Conservation (phyloP, 1,284 basidiomycete genomes). For the Sanghuangporus baumii region DNA sequence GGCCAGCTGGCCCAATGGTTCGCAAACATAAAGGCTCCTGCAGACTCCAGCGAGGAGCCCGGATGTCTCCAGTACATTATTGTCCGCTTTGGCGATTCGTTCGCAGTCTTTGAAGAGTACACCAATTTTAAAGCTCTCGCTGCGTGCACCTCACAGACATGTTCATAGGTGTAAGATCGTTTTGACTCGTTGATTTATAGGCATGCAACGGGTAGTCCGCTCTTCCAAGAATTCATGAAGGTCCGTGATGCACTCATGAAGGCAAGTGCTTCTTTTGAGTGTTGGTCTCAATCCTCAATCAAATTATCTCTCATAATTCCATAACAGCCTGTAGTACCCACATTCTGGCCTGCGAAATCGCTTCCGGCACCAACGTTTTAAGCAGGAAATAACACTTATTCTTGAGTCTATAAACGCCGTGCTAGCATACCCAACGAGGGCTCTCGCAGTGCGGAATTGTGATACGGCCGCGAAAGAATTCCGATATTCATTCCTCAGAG, state of each 20-base stretch:
- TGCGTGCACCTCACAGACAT: neutral
- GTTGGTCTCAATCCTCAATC: neutral
- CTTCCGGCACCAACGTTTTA: neutral
- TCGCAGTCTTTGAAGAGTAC: slow-evolving; percentile 8
- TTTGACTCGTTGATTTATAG: neutral
- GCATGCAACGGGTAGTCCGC: neutral
- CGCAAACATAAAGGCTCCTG: slow-evolving; percentile 8
- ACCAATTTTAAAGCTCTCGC: neutral
- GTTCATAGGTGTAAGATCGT: neutral
- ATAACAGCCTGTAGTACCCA: neutral
- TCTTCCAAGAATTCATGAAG: neutral
- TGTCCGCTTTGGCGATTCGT: slow-evolving; percentile 3
- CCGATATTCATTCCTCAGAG: too few species aligned
- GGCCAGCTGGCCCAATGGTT: slow-evolving; percentile 6
- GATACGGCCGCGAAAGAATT: too few species aligned
- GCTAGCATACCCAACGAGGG: too few species aligned
- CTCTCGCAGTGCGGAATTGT: too few species aligned
- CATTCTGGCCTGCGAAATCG: neutral
- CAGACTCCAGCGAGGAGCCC: slow-evolving; percentile 6
- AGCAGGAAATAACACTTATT: neutral
- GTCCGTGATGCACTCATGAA: neutral
- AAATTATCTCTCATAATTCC: neutral
- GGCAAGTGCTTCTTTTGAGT: neutral
- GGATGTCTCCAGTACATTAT: slow-evolving; percentile 3
- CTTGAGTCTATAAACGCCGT: too few species aligned